Evolutionary conservation across 1,139 yeast genomes (phyloP), one percentile per base, ranked within the genome.

Genomic region (Geotrichum fermentans): DNA sequence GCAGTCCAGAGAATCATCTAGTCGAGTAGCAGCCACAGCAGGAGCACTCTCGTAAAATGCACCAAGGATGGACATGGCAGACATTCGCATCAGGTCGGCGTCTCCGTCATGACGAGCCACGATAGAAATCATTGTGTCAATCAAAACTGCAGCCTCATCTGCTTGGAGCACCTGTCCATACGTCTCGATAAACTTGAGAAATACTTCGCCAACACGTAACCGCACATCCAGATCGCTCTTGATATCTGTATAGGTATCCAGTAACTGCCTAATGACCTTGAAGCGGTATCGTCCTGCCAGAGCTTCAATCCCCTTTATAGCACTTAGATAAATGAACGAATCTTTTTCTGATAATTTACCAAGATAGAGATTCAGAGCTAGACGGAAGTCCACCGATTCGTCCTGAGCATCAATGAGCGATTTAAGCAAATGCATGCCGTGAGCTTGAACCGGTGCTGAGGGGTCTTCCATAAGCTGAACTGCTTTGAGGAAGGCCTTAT

Each of bases 61-160:
- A 18, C 96, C 96, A 17, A 90, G 65, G 14, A 92, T 65, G 0
- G 96, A 86, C 80, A 89, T 75, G 0, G 96, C 80, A 0, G 97
- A 89, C 84, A 88, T 83, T 56, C 97, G 72, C 38, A 88, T 58
- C 40, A 82, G 73, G 50, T 74, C 71, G 13, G n/a, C 20, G 57
- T 88, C 96, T 4, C 64, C 58, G 2, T 67, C 55, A 3, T 67
- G 62, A 0, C 33, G 62, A 45, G 78, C 62, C 1, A 78, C 72
- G 40, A 75, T 58, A 1, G 61, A 45, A 3, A 82, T 58, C 36
- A 77, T 65, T 0, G 71, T 58, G 20, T 64, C 59, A 14, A 28
- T 8, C 3, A 26, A 22, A 35, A 37, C 29, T 21, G 26, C 24
- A 16, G 37, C 22, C 29, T 34, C 34, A 70, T 62, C 14, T 78